A percentile compares a stretch with the other conserved stretches of the same genome.
Evolutionary conservation across 1,284 basidiomycete species (phyloP).

Genomic region (Tylopilus sp.): DNA sequence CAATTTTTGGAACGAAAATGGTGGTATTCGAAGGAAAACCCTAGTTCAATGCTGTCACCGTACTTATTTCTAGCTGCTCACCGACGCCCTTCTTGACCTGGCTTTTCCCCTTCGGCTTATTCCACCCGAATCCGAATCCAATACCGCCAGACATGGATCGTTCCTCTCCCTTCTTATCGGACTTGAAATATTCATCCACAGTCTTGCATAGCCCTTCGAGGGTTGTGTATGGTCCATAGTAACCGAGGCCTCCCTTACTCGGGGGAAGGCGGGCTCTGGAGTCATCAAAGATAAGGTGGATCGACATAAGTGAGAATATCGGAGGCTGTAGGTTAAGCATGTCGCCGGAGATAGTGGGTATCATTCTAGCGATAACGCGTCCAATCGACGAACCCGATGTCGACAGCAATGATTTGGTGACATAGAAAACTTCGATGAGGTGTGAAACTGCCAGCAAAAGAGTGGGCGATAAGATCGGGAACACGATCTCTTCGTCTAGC

Average conservation of each 20-base stretch:
- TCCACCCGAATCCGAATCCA: slow-evolving; percentile 22
- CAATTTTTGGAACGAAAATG: too few relatives aligned
- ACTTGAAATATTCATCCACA: slow-evolving; percentile 47
- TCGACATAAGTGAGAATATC: slow-evolving; percentile 55
- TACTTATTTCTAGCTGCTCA: slow-evolving; percentile 13
- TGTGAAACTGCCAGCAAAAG: slow-evolving; percentile 52
- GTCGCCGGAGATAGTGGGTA: slow-evolving; percentile 53
- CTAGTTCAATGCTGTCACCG: slow-evolving; percentile 22
- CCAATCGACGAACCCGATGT: slow-evolving; percentile 28
- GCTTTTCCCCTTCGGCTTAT: neutral
- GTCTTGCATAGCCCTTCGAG: slow-evolving; percentile 52
- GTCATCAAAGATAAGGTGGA: slow-evolving; percentile 70
- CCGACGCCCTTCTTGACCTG: slow-evolving; percentile 12
- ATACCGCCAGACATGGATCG: slow-evolving; percentile 33
- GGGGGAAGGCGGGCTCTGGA: slow-evolving; percentile 58
- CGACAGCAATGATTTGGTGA: slow-evolving; percentile 40
- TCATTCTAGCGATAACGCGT: slow-evolving; percentile 35
- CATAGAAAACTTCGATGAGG: slow-evolving; percentile 53
- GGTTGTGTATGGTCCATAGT: slow-evolving; percentile 56
- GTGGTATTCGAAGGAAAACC: neutral
- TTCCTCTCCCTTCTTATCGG: slow-evolving; percentile 33
- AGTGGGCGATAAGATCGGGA: slow-evolving; percentile 52
- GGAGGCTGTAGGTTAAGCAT: slow-evolving; percentile 66
- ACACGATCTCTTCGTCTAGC: slow-evolving; percentile 49
- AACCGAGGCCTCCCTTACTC: slow-evolving; percentile 62